These are phyloP conservation scores for Coix lacrymajobi DNA, from an alignment of 176 grass and related monocot species.

Conservation along the genomic window DNA sequence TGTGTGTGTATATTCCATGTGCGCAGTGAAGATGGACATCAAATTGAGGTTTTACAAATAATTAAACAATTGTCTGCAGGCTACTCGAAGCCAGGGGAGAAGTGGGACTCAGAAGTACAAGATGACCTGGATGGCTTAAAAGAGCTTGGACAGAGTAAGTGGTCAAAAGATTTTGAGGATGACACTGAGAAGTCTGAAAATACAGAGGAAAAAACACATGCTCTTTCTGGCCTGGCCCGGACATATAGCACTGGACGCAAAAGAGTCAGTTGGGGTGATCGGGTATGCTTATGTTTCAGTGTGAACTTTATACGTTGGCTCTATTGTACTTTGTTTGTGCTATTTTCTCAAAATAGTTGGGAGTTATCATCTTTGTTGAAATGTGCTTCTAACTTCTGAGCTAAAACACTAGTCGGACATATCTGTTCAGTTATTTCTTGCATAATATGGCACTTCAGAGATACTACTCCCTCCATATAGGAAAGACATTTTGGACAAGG, in stretches of 20 bases:
- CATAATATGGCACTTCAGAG: background rate
- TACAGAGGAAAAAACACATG: slow-evolving; percentile 33
- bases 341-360: background rate
- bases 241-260: slow-evolving; percentile 53
- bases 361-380: slow-evolving; percentile 5
- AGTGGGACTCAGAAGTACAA: slow-evolving; percentile 60
- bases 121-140: slow-evolving; percentile 51
- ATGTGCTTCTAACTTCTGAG: background rate
- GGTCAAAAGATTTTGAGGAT: slow-evolving; percentile 88
- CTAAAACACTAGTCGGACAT: background rate
- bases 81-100: slow-evolving; percentile 41
- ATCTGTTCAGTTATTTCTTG: background rate
- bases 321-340: slow-evolving; percentile 1
- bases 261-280: slow-evolving; percentile 85
- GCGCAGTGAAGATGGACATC: background rate
- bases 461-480: no score
- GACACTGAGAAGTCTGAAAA: slow-evolving; percentile 47
- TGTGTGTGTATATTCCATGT: background rate
- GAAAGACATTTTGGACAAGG: no score
- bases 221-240: slow-evolving; percentile 63
- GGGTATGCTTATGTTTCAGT: slow-evolving; percentile 48
- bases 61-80: slow-evolving; percentile 16
- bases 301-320: background rate
- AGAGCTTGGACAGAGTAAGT: slow-evolving; percentile 84
- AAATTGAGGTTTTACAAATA: background rate